Evolutionary conservation across 371 early-diverging fungal genomes (phyloP), one percentile per base, ranked within the genome.

Genomic region (Mucor velutinosus): DNA sequence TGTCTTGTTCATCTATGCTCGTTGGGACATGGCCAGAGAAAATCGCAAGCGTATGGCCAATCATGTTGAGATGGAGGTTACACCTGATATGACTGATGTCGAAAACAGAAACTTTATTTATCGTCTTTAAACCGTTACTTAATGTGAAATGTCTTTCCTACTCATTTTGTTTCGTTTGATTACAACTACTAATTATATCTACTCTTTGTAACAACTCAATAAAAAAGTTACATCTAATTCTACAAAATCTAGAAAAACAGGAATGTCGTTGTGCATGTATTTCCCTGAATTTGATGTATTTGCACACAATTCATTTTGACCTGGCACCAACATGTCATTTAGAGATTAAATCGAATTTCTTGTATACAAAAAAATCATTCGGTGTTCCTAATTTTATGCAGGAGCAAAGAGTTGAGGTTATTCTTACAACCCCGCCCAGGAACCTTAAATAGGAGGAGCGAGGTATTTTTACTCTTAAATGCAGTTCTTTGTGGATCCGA

Each of bases 41-140:
- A 77, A 77, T 41, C 62, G 63, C 32, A 67, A 62, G 53, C 71
- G 71, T n/a, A 29, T 65, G 19, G 43, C 15, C 7, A 59, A 35
- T 23, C 59, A 70, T 33, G 7, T 35, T 3, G 23, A 17, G 7
- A n/a, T 47, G 32, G 49, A 49, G 3, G 37, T 51, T 17, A 56
- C 65, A 45, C 63, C 61, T 45, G 53, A 60, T 32, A 67, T 70
- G 49, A 70, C 76, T 29, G 76, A 76, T 67, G 29, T 39, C n/a
- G 59, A 75, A 69, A 69, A 75, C 30, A 51, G 55, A 17, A 37
- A 32, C 25, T 75, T 69, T 41, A 64, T 75, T 11, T 75, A 76
- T 23, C 62, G 69, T 51, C 60, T 63, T 43, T 69, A 69, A 55
- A 63, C 73, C 4, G 11, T 15, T 23, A 23, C 37, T 19, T 60